Base-by-base conservation (phyloP, 2,329 filamentous ascomycete genomes). In the Chaetomium sp. region DNA sequence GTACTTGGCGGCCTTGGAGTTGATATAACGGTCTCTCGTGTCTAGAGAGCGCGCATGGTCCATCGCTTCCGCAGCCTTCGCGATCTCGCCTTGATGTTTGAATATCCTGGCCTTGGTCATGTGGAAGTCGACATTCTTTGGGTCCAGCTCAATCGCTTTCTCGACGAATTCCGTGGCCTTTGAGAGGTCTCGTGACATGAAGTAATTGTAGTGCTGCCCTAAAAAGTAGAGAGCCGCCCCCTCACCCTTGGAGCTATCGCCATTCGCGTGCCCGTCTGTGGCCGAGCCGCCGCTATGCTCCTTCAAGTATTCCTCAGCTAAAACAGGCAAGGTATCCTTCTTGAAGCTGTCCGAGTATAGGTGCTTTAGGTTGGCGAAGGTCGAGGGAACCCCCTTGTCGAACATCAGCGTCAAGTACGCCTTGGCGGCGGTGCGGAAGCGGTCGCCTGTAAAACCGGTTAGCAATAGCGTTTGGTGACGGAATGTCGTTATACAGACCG, bases 1-100 rank as follows among this genome's bases (percentile, higher is more conserved):
- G 75, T 99, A 99, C 76, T 99, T 99, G 65, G 94, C 93, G 57
- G 93, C 90, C 80, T 99, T 99, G 69, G 93, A 96, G 82, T 99
- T 99, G 83, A 98, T 98, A 76, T 98, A 96, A 53, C 95, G 89
- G 75, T 99, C 95, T 78, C 90, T 92, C 70, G 90, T 87, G 74
- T 99, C 96, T 67, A 97, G 83, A 68, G 87, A 85, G 60, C 95
- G 88, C 1, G 95, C 95, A 69, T 89, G 82, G 71, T 97, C 91
- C 92, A 99, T 98, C 50, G 87, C 85, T 72, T 93, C 90, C 0
- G 93, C 87, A 1, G 96, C 95, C 77, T 91, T 91, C 69, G 85
- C 80, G 6, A 89, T 79, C 73, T 97, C 88, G 27, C 94, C 95
- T 58, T 85, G 83, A 77, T 99, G 93, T 81, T 99, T 99, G 79